Evolutionary conservation across 352 stramenopile species (phyloP).

Genomic region (Phytopythium helicoides): DNA sequence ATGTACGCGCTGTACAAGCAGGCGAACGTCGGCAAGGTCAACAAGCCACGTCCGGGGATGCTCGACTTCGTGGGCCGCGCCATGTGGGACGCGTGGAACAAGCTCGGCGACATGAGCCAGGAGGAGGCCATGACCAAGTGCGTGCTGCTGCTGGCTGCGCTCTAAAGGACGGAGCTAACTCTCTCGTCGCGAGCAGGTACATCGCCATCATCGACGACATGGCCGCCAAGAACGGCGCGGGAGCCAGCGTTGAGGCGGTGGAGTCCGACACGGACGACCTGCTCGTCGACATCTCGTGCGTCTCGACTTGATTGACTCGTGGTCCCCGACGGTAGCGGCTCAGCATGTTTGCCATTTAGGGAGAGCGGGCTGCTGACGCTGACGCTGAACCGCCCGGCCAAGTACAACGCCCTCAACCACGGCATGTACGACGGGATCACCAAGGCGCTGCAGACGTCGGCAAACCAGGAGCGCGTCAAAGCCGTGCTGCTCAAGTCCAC

Average conservation of each 20-base stretch:
- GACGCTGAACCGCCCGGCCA: constrained; percentile 72
- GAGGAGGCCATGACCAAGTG: constrained; percentile 64
- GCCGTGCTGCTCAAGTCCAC: constrained; percentile 85
- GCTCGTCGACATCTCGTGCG: constrained; percentile 51
- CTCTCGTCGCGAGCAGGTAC: no score
- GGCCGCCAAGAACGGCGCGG: constrained; percentile 37
- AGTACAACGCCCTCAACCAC: constrained; percentile 88
- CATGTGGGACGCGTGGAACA: constrained; percentile 81
- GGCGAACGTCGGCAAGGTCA: constrained; percentile 55
- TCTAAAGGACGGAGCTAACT: no score
- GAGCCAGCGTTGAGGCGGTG: constrained; percentile 8
- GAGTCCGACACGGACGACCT: constrained; percentile 41
- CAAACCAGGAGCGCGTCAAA: constrained; percentile 64
- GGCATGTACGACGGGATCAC: constrained; percentile 82
- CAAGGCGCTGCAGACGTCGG: constrained; percentile 60
- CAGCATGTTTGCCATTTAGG: no score
- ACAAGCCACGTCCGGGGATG: constrained; percentile 65
- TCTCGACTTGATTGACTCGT: constrained; percentile 7
- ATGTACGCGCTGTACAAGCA: constrained; percentile 89
- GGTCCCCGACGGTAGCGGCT: no score
- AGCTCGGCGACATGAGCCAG: constrained; percentile 60
- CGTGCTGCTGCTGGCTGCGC: background rate
- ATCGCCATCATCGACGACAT: constrained; percentile 75
- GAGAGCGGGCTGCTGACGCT: constrained; percentile 67
- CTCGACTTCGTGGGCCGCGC: constrained; percentile 80